A percentile compares a stretch with the other conserved stretches of the same genome.
Conservation (phyloP, 169 alveolate genomes). For the Babesia bigemina region DNA sequence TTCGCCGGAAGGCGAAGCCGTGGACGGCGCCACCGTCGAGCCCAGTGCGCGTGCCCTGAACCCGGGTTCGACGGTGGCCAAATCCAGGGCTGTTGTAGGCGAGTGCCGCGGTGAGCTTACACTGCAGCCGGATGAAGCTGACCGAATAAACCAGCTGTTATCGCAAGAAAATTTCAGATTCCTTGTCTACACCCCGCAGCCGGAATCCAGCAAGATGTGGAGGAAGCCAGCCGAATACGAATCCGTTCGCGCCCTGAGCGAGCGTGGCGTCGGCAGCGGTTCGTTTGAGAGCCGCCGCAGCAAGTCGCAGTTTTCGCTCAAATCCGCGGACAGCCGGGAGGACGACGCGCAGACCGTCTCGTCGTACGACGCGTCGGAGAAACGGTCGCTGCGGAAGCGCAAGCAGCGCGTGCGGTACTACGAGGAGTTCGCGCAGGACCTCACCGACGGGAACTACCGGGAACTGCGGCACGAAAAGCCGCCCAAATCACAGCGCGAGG, state of each 20-base stretch:
- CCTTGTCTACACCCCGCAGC: slow-evolving; percentile 7
- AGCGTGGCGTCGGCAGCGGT: slow-evolving; percentile 6
- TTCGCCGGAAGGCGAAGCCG: too few relatives aligned
- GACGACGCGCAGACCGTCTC: slow-evolving; percentile 22
- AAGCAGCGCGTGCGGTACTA: slow-evolving; percentile 58
- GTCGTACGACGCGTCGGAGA: slow-evolving; percentile 20
- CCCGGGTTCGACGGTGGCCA: too few relatives aligned
- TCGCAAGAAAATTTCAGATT: slow-evolving; percentile 35
- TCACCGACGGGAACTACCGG: slow-evolving; percentile 30
- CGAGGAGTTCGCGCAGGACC: slow-evolving; percentile 60
- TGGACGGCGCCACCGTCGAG: too few relatives aligned
- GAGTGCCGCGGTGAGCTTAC: slow-evolving; percentile 44
- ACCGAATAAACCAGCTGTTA: slow-evolving; percentile 18
- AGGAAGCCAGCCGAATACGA: slow-evolving; percentile 32
- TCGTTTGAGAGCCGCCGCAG: slow-evolving; percentile 6
- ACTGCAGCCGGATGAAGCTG: slow-evolving; percentile 42
- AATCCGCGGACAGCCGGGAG: slow-evolving; percentile 26
- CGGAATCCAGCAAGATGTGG: slow-evolving; percentile 8
- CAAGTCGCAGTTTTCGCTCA: slow-evolving; percentile 4
- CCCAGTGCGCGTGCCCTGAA: too few relatives aligned
- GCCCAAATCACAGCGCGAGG: slow-evolving; percentile 10
- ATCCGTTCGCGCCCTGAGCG: slow-evolving; percentile 7
- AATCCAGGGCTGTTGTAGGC: too few relatives aligned
- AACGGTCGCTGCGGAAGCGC: slow-evolving; percentile 49
- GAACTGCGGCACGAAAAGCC: slow-evolving; percentile 24